These are phyloP conservation scores for Apiospora saccharicola DNA, from an alignment of 2,329 filamentous ascomycete genomes.

Conservation along the genomic window DNA sequence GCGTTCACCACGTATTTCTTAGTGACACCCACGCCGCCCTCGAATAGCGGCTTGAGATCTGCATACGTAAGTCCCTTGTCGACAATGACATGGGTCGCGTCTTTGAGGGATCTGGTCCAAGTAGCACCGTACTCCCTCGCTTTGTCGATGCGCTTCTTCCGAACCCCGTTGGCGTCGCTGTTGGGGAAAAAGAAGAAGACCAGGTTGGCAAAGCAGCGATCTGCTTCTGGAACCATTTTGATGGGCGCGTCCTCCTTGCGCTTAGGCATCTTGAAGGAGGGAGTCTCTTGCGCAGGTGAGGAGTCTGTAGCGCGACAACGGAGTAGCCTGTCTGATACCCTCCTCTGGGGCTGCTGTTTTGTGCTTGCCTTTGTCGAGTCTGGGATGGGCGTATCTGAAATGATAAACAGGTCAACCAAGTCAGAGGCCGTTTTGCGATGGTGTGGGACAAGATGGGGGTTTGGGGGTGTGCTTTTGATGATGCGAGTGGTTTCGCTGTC, in stretches of 20 bases:
- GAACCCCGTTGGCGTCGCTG: conserved; percentile 71
- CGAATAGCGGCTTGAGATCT: conserved; percentile 67
- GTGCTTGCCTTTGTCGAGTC: conserved; percentile 32
- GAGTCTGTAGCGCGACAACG: conserved; percentile 26
- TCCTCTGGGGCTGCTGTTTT: conserved; percentile 35
- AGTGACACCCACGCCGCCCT: conserved; percentile 32
- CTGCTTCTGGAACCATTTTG: conserved; percentile 56
- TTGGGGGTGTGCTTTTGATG: conserved; percentile 27
- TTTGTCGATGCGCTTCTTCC: conserved; percentile 76
- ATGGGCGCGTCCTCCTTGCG: conserved; percentile 53
- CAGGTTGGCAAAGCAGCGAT: conserved; percentile 68
- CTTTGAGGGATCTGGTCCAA: conserved; percentile 67
- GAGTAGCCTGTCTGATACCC: conserved; percentile 42
- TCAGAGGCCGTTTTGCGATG: conserved; percentile 1
- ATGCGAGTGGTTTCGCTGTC: conserved; percentile 22
- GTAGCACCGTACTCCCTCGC: conserved; percentile 77
- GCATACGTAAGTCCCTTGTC: conserved; percentile 72
- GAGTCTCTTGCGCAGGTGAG: conserved; percentile 31
- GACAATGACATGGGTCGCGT: conserved; percentile 80
- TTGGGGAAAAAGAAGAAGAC: conserved; percentile 83
- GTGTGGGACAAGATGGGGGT: not conserved
- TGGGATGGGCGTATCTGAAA: conserved; percentile 40
- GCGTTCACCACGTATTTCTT: conserved; percentile 69
- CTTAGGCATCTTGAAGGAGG: conserved; percentile 46
- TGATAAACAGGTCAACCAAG: not conserved